Evolutionary conservation across 1,284 basidiomycete genomes (phyloP), one percentile per base, ranked within the genome.

Genomic region (Ustilago tritici): DNA sequence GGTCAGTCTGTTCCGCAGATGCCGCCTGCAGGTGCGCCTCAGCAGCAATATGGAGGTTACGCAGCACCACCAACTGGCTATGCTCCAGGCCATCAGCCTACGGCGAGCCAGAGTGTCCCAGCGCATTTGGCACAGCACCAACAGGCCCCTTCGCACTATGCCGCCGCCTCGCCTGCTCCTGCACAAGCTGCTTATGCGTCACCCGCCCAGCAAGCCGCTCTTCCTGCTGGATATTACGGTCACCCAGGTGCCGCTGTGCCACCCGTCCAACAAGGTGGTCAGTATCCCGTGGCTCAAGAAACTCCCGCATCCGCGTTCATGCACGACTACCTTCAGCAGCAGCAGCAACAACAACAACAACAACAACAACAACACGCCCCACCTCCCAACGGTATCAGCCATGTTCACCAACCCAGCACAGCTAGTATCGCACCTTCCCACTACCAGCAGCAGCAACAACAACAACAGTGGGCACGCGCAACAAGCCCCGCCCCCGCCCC

Each of bases 281-380:
- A 60, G 49, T 73, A 73, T 35, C n/a, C 57, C 11, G 70, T 52
- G 38, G 72, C 71, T 6, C 67, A 86, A 36, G 75, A 78, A 36
- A 74, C 80, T 14, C 68, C 81, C 2, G 81, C 81, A 1, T 52
- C 79, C 31, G 80, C 82, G 47, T 86, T 85, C 68, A 84, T 85
- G 69, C 86, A 85, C 57, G 84, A 86, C 50, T 86, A 84, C 3
- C 83, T 76, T 35, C 78, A 84, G 34, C 75, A 77, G 41, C 78
- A 80, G 43, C 72, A 86, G 19, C 75, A 71, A 49, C 23, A 28
- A 3, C 23, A 28, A 0, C 23, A 28, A 0, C 23, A 28, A 3
- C 23, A 28, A 28, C 78, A 84, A 34, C 75, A 77, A 38, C 78
- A 80, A 40, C 56, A 65, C 1, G 57, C 23, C 3, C 23, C 17